Conservation (phyloP, 2,329 filamentous ascomycete genomes). For the Tricladium varicosporioides region DNA sequence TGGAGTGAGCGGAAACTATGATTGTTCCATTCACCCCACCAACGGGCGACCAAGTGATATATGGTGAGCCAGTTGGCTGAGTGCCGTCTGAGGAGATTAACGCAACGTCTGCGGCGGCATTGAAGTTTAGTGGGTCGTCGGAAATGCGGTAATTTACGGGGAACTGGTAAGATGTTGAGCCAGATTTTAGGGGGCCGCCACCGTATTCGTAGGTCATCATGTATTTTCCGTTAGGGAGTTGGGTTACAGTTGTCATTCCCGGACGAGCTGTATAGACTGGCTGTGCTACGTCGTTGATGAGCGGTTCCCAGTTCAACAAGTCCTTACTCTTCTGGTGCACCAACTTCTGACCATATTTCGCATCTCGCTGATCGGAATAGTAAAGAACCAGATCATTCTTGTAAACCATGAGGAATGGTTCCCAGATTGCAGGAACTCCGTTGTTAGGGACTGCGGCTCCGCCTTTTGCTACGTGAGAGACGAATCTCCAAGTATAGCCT, state of each 20-base stretch:
- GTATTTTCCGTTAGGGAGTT: slow-evolving; percentile 53
- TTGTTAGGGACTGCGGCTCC: slow-evolving; percentile 57
- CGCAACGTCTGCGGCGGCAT: slow-evolving; percentile 19
- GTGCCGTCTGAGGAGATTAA: slow-evolving; percentile 27
- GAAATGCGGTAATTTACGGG: slow-evolving; percentile 35
- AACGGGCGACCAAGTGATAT: slow-evolving; percentile 30
- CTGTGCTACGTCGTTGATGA: slow-evolving; percentile 62
- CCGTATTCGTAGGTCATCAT: slow-evolving; percentile 60
- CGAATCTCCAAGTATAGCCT: slow-evolving; percentile 64
- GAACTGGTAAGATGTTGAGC: slow-evolving; percentile 23
- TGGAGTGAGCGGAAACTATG: slow-evolving; percentile 27
- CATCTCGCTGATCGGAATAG: slow-evolving; percentile 70
- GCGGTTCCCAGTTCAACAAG: slow-evolving; percentile 55
- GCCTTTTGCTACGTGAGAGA: slow-evolving; percentile 63
- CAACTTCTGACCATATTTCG: slow-evolving; percentile 65
- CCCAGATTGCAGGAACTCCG: slow-evolving; percentile 68
- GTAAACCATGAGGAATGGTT: slow-evolving; percentile 63
- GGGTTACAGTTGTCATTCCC: slow-evolving; percentile 63
- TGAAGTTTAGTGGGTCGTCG: slow-evolving; percentile 30
- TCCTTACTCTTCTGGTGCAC: slow-evolving; percentile 56
- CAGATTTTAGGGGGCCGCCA: slow-evolving; percentile 22
- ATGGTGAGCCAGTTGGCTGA: slow-evolving; percentile 30
- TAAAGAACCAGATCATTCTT: slow-evolving; percentile 61
- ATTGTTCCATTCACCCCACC: slow-evolving; percentile 33
- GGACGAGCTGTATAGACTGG: slow-evolving; percentile 61